Percentiles rank a stretch among this genome's conserved stretches.
These are phyloP conservation scores for Nakataea oryzae DNA, from an alignment of 2,329 filamentous ascomycete genomes.

Conservation along the genomic window DNA sequence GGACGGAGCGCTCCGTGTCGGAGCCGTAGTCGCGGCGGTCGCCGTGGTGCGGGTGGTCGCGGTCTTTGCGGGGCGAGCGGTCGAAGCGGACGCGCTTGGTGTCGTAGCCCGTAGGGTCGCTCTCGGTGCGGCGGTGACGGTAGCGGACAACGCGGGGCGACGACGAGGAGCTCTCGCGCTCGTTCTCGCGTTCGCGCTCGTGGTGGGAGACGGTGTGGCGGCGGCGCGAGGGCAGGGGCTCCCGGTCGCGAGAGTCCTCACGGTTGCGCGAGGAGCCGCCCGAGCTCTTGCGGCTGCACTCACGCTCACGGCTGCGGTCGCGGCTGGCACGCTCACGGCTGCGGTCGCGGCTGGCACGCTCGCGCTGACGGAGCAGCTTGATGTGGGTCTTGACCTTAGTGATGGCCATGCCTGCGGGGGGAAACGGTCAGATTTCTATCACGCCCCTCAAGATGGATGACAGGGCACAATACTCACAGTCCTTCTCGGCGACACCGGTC, in stretches of 20 bases:
- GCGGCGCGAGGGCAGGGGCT: background rate
- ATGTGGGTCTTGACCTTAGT: background rate
- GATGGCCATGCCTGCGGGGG: background rate
- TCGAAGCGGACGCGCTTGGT: background rate
- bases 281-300: background rate
- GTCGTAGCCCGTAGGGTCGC: background rate
- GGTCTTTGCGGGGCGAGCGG: background rate
- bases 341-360: background rate
- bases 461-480: slow-evolving; percentile 10
- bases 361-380: background rate
- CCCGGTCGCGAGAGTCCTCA: background rate
- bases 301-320: background rate
- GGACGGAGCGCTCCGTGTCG: background rate
- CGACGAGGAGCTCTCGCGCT: background rate
- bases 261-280: background rate
- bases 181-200: background rate
- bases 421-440: background rate
- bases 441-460: background rate
- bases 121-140: background rate
- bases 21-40: background rate
- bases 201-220: background rate
- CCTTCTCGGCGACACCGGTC: slow-evolving; percentile 15
- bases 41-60: background rate
- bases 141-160: background rate
- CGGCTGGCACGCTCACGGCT: background rate